Evolutionary conservation across 2,329 filamentous ascomycete genomes (phyloP).

Genomic region (Calonectria henricotiae): DNA sequence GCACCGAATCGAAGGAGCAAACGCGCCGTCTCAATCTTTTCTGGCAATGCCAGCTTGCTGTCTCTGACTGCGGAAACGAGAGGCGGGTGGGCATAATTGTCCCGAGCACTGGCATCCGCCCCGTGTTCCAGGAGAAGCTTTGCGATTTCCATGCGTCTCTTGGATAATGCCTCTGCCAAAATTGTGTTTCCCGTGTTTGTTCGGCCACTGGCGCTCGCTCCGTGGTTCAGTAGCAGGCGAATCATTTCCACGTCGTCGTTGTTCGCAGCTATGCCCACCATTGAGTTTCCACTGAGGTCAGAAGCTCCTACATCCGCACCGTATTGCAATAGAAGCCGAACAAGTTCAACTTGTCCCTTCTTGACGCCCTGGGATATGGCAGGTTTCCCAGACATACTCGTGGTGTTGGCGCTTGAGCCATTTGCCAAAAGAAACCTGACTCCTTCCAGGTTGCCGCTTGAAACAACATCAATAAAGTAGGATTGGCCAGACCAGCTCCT

Average conservation of each 20-base stretch:
- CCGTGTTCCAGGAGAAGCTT: conserved; percentile 56
- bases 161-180: conserved; percentile 55
- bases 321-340: conserved; percentile 52
- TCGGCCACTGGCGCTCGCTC: conserved; percentile 54
- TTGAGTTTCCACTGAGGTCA: conserved; percentile 53
- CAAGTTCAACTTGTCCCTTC: conserved; percentile 52
- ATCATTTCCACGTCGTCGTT: conserved; percentile 54
- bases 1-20: conserved; percentile 58
- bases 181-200: conserved; percentile 55
- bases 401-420: conserved; percentile 54
- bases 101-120: conserved; percentile 55
- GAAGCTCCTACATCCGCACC: conserved; percentile 58
- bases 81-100: conserved; percentile 54
- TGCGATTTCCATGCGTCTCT: conserved; percentile 55
- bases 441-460: conserved; percentile 49
- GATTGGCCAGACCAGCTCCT: conserved; percentile 52
- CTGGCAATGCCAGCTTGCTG: conserved; percentile 46
- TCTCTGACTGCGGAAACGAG: conserved; percentile 55
- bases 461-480: conserved; percentile 54
- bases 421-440: conserved; percentile 53
- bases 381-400: conserved; percentile 49
- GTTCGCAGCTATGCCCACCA: conserved; percentile 54
- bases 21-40: conserved; percentile 51
- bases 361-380: conserved; percentile 53
- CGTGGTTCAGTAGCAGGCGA: conserved; percentile 56